Base-by-base conservation (phyloP, 306 rosid genomes). In the Macrotyloma uniflorum region DNA sequence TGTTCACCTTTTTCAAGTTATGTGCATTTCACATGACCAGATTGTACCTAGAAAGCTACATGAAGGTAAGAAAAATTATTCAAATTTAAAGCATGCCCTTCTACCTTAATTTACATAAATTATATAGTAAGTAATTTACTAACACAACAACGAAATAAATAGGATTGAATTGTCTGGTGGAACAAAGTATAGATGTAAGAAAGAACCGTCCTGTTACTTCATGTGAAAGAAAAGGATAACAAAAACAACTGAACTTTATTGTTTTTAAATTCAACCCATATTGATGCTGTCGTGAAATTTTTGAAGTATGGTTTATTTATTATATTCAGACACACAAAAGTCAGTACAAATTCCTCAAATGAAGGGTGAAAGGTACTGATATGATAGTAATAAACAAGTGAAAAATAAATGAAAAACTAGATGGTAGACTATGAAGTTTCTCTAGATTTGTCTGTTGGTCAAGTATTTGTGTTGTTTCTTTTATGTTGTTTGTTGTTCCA, bases 141-240 rank as follows among this genome's bases (percentile, higher is more conserved):
- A n/a, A n/a, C n/a, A n/a, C n/a, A n/a, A n/a, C n/a, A n/a, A n/a
- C n/a, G n/a, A n/a, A n/a, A n/a, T n/a, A n/a, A n/a, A n/a, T n/a
- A n/a, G n/a, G n/a, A n/a, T n/a, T n/a, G n/a, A n/a, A 14, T 50
- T 74, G 24, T 79, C 46, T 57, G 0, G 76, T 45, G 53, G 65
- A 38, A 22, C 45, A 18, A 74, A 67, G 40, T 32, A 72, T 28
- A 64, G 5, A 63, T 15, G 40, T 6, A 65, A 73, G 45, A 50
- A 28, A 70, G 82, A 64, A 70, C 65, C 66, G 0, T 12, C 6
- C 50, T 1, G 9, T 83, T 71, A 19, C 80, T 78, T 83, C 80
- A 11, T 58, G 36, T 24, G 26, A 66, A 72, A 78, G 83, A 14
- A 72, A 83, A 57, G 83, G 32, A 72, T 72, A 42, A 40, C 42